These are phyloP conservation scores for Penicillium hesseltinei DNA, from an alignment of 2,329 filamentous ascomycete species.

Conservation along the genomic window DNA sequence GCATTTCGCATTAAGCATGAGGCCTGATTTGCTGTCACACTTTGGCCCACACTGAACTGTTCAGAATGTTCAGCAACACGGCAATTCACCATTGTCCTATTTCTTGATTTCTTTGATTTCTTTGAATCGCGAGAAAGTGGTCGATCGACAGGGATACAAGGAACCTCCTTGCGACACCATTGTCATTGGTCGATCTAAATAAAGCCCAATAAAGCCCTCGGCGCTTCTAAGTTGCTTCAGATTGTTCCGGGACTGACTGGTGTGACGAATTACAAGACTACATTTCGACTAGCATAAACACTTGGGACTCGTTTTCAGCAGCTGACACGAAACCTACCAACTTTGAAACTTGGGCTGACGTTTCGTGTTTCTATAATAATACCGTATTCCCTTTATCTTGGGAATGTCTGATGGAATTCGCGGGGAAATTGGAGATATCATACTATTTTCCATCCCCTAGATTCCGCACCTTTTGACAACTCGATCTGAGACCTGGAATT, in stretches of 20 bases:
- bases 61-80: conserved; percentile 5
- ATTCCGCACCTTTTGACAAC: conserved; percentile 19
- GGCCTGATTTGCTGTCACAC: conserved; percentile 15
- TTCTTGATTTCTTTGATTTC: not conserved
- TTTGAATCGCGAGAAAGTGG: not conserved
- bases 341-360: conserved; percentile 13
- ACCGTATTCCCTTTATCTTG: conserved; percentile 8
- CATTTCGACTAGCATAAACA: conserved; percentile 9
- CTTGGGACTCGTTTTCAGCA: conserved; percentile 10
- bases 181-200: conserved; percentile 26
- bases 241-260: conserved; percentile 12
- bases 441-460: conserved; percentile 14
- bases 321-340: conserved; percentile 13
- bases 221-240: conserved; percentile 29
- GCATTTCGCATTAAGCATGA: conserved; percentile 9
- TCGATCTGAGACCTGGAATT: conserved; percentile 21
- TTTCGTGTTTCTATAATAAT: not conserved
- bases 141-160: conserved; percentile 21
- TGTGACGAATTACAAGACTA: conserved; percentile 21
- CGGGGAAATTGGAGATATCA: conserved; percentile 25
- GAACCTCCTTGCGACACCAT: conserved; percentile 16
- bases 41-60: conserved; percentile 16
- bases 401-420: conserved; percentile 17
- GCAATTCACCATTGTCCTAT: not conserved
- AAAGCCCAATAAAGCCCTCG: conserved; percentile 22